Evolutionary conservation across 345 rosid genomes (phyloP).

Genomic region (Psidium guajava): DNA sequence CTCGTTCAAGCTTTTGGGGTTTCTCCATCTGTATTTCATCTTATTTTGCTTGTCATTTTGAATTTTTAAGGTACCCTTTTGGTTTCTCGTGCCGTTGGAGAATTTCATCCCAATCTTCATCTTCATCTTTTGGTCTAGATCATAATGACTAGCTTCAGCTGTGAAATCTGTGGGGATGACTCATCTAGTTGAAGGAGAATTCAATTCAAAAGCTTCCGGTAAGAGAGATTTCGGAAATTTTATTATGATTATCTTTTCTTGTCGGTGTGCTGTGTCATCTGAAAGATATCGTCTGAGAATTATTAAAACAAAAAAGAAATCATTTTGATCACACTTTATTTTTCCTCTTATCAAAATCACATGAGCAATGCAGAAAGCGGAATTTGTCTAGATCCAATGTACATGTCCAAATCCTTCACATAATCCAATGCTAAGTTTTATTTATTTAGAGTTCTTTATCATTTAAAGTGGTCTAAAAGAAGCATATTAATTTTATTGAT

Average conservation of each 20-base stretch:
- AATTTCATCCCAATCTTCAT: background rate
- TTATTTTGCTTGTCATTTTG: background rate
- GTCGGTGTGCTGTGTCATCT: background rate
- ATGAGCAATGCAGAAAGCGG: too few species aligned
- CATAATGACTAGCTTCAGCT: background rate
- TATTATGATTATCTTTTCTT: background rate
- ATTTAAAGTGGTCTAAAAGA: background rate
- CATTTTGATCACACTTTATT: too few species aligned
- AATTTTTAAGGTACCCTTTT: background rate
- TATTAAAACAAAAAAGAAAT: too few species aligned
- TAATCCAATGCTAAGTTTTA: too few species aligned
- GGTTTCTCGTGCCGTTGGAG: background rate
- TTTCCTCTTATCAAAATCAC: too few species aligned
- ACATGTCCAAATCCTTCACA: too few species aligned
- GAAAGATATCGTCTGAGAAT: background rate
- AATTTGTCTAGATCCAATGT: too few species aligned
- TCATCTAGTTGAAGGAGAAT: background rate
- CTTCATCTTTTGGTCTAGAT: background rate
- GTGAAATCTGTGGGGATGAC: background rate
- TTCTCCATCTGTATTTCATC: background rate
- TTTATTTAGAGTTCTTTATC: background rate
- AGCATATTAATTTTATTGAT: background rate
- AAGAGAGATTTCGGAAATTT: background rate
- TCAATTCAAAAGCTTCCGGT: background rate
- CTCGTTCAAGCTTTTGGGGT: background rate